Evolutionary conservation across 2,329 filamentous ascomycete genomes (phyloP), one percentile per base, ranked within the genome.

Genomic region (Emericellopsis atlantica): DNA sequence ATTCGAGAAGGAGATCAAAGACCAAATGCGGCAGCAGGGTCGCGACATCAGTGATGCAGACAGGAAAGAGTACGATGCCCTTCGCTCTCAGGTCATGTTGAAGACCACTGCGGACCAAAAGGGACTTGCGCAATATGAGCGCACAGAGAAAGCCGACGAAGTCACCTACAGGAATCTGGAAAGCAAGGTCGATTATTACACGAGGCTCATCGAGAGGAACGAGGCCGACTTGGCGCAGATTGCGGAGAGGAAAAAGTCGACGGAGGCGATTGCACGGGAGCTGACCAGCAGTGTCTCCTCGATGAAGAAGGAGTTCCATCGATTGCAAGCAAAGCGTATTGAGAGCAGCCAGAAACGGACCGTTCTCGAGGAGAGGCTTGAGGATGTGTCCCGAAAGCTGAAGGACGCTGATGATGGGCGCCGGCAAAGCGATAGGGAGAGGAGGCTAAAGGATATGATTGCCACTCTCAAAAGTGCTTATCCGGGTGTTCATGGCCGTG

Each of bases 241-340:
- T 45, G 70, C 74, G 44, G 79, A 87, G 51, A 78, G 84, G 43
- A 83, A 77, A 51, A 66, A 73, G 32, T 63, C 74, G 5, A 72
- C 80, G 11, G 76, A 83, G 44, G 64, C 70, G 10, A 67, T 69
- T 7, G 74, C 82, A 44, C 81, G 81, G 48, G 70, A 84, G 37
- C 72, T 83, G n/a, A 72, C 77, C 7, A 73, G 76, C 45, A 83
- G 92, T n/a, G 84, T 94, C 39, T 81, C 88, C 24, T 64, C 68
- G 21, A 96, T 94, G 67, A 95, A 94, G 64, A 93, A 90, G 55
- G 84, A 92, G 45, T 84, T 88, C 55, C 92, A 95, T 55, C 76
- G 81, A 41, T 69, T 93, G 33, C 83, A 85, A 46, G 95, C 88
- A 1, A 86, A 93, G 56, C 79, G 86, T 39, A 74, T 89, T 8